Conservation (phyloP, 768 basidiomycete species). For the Russula sp. region DNA sequence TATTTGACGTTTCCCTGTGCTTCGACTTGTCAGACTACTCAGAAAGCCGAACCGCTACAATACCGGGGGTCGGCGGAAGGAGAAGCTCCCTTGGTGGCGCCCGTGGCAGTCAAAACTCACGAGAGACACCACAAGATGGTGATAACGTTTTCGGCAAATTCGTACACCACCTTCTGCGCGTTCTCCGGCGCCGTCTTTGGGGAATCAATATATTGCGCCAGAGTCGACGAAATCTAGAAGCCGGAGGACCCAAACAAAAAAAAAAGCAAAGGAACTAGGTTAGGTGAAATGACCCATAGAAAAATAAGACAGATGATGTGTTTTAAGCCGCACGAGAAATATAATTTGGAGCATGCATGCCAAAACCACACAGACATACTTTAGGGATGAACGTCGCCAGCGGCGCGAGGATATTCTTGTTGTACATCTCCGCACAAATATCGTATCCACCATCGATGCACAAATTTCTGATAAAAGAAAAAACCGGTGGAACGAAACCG, state of each 20-base stretch:
- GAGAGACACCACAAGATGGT: conserved; percentile 92
- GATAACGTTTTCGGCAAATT: conserved; percentile 88
- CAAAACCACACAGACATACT: conserved; percentile 32
- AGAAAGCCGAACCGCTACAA: background rate
- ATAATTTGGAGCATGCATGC: background rate
- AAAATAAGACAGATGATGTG: background rate
- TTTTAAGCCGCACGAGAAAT: background rate
- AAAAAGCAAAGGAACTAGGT: background rate
- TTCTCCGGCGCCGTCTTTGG: conserved; percentile 61
- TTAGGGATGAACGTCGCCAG: conserved; percentile 72
- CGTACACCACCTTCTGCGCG: conserved; percentile 69
- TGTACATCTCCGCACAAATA: conserved; percentile 95
- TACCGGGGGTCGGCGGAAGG: background rate
- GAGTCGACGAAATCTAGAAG: conserved; percentile 60
- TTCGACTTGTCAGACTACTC: too few relatives aligned
- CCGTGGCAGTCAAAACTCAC: conserved; percentile 42
- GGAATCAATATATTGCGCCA: conserved; percentile 57
- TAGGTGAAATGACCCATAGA: background rate
- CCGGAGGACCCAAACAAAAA: background rate
- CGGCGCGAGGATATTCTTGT: conserved; percentile 83
- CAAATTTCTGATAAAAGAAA: conserved; percentile 54
- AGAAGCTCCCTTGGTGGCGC: background rate
- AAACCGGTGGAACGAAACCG: background rate
- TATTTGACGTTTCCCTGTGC: too few relatives aligned
- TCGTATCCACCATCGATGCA: conserved; percentile 95